These are phyloP conservation scores for Entrophospora sp. DNA, from an alignment of 192 early-diverging fungal species.

Conservation along the genomic window DNA sequence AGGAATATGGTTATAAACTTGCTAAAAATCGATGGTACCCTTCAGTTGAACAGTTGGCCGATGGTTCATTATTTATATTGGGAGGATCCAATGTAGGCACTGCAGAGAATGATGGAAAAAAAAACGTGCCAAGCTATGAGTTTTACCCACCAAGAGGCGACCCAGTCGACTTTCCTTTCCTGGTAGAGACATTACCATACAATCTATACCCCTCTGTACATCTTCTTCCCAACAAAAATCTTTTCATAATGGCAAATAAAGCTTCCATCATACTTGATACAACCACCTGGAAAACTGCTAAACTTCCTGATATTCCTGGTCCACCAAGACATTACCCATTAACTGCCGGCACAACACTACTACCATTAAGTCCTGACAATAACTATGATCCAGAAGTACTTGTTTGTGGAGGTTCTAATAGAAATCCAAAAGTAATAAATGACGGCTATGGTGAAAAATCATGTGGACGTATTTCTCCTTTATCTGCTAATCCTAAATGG, in stretches of 20 bases:
- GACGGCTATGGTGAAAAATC: constrained; percentile 24
- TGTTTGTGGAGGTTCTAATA: constrained; percentile 29
- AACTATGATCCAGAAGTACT: constrained; percentile 29
- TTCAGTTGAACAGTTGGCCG: constrained; percentile 18
- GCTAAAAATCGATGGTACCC: not conserved
- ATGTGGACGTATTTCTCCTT: constrained; percentile 31
- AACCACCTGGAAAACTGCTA: constrained; percentile 31
- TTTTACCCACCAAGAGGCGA: not conserved
- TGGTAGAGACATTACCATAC: constrained; percentile 30
- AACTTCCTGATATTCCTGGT: constrained; percentile 40
- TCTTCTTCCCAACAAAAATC: constrained; percentile 37
- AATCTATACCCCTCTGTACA: constrained; percentile 42
- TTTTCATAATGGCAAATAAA: constrained; percentile 41
- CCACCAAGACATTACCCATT: constrained; percentile 41
- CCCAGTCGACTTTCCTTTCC: constrained; percentile 25
- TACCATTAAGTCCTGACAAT: constrained; percentile 27
- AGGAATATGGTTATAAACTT: constrained; percentile 16
- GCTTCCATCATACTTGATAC: constrained; percentile 39
- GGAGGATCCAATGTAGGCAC: constrained; percentile 43
- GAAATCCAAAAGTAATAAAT: constrained; percentile 22
- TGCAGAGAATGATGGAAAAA: constrained; percentile 27
- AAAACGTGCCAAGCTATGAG: constrained; percentile 40
- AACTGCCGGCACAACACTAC: constrained; percentile 37
- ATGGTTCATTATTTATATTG: constrained; percentile 43
- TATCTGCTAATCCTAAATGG: constrained; percentile 25